A percentile compares a stretch with the other conserved stretches of the same genome.
Evolutionary conservation across 208 protist species (phyloP).

Genomic region (Crithidia brevicula): DNA sequence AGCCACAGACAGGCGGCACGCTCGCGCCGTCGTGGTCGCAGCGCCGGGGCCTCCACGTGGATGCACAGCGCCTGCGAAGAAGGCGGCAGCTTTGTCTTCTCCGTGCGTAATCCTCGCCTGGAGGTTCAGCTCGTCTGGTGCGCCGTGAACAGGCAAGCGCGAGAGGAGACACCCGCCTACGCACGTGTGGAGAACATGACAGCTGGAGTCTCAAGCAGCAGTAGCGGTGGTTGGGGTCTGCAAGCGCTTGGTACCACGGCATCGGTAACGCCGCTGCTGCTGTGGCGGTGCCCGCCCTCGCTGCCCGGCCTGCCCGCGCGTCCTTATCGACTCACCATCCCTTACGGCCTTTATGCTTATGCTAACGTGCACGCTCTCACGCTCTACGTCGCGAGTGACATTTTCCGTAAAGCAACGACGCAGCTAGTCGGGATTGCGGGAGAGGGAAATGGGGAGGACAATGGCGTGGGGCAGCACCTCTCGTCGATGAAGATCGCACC

Average conservation of each 20-base stretch:
- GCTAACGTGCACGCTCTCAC: slow-evolving; percentile 63
- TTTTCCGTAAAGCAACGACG: slow-evolving; percentile 60
- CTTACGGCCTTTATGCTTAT: slow-evolving; percentile 56
- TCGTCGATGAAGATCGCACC: slow-evolving; percentile 31
- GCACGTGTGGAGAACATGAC: too few species aligned
- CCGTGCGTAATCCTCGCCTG: slow-evolving; percentile 70
- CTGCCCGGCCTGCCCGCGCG: slow-evolving; percentile 69
- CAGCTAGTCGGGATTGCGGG: slow-evolving; percentile 25
- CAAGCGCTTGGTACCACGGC: too few species aligned
- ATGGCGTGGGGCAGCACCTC: slow-evolving; percentile 1
- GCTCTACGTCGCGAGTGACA: slow-evolving; percentile 59
- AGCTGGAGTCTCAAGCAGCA: slow-evolving; percentile 24
- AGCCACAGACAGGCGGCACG: too few species aligned
- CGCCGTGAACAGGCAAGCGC: slow-evolving; percentile 47
- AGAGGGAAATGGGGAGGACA: too few species aligned
- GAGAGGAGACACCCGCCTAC: slow-evolving; percentile 36
- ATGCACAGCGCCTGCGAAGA: slow-evolving; percentile 48
- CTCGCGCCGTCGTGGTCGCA: too few species aligned
- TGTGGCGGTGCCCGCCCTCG: slow-evolving; percentile 67
- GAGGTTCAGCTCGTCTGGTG: slow-evolving; percentile 75
- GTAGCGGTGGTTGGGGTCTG: too few species aligned
- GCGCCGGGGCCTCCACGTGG: too few species aligned
- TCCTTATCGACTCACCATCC: slow-evolving; percentile 54
- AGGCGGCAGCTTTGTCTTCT: slow-evolving; percentile 67
- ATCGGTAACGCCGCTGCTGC: slow-evolving; percentile 55